Percentiles rank a stretch among this genome's conserved stretches.
These are phyloP conservation scores for Tricholoma sp. DNA, from an alignment of 768 basidiomycete species.

Conservation along the genomic window DNA sequence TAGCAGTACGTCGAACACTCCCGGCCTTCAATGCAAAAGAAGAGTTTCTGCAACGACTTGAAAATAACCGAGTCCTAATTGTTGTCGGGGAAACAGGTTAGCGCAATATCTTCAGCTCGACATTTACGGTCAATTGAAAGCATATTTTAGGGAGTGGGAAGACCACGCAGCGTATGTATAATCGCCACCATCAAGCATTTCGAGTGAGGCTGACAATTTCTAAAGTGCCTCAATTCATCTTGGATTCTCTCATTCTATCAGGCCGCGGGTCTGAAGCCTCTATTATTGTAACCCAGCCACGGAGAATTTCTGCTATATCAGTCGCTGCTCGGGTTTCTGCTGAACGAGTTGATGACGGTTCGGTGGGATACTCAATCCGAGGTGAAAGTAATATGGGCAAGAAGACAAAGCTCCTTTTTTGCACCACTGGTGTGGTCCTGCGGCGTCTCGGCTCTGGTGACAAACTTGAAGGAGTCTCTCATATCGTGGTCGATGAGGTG, in stretches of 20 bases:
- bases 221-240: conserved; percentile 82
- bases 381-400: conserved; percentile 71
- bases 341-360: conserved; percentile 72
- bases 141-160: conserved; percentile 65
- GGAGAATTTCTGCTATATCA: conserved; percentile 86
- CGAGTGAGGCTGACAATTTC: neutral
- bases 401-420: conserved; percentile 80
- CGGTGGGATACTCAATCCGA: conserved; percentile 85
- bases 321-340: conserved; percentile 84
- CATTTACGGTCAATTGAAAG: neutral
- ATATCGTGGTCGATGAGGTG: conserved; percentile 93
- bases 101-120: conserved; percentile 25
- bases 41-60: conserved; percentile 55
- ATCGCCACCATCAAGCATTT: neutral
- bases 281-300: conserved; percentile 87
- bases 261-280: conserved; percentile 61
- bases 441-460: conserved; percentile 75
- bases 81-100: conserved; percentile 89
- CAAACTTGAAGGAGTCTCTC: conserved; percentile 63
- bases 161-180: conserved; percentile 77
- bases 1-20: conserved; percentile 51
- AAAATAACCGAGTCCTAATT: conserved; percentile 62
- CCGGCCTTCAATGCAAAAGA: conserved; percentile 73
- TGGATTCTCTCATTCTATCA: conserved; percentile 72
- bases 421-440: conserved; percentile 92